These are phyloP conservation scores for Linnemannia zychae DNA, from an alignment of 192 early-diverging fungal genomes.

Conservation along the genomic window DNA sequence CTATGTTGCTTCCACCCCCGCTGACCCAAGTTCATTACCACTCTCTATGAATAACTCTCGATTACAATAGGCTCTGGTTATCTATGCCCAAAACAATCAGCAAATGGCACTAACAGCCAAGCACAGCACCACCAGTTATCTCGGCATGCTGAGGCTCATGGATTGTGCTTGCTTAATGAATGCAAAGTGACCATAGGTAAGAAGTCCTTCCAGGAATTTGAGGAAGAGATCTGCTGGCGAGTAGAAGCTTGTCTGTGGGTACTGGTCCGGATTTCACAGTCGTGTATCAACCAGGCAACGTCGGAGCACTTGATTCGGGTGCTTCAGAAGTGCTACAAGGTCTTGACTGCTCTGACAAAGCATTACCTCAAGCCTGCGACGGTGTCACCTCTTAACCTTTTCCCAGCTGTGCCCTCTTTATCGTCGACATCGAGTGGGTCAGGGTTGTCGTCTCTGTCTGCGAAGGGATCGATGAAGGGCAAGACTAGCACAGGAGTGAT, in stretches of 20 bases:
- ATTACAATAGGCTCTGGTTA: conserved; percentile 21
- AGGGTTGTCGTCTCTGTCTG: background rate
- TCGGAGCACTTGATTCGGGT: conserved; percentile 65
- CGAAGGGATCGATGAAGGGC: background rate
- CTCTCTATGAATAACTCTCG: conserved; percentile 2
- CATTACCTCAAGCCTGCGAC: conserved; percentile 33
- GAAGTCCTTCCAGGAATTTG: conserved; percentile 43
- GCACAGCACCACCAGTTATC: conserved; percentile 16
- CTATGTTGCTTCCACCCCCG: background rate
- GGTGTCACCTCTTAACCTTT: conserved; percentile 18
- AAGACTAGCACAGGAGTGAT: conserved; percentile 9
- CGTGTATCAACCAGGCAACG: conserved; percentile 50
- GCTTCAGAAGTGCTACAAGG: conserved; percentile 64
- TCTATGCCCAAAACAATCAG: conserved; percentile 17
- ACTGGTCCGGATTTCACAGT: conserved; percentile 57
- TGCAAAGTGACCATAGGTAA: conserved; percentile 4
- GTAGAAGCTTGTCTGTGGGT: conserved; percentile 56
- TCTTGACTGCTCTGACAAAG: conserved; percentile 60
- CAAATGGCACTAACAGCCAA: conserved; percentile 8
- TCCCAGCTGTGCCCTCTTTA: conserved; percentile 7
- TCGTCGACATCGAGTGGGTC: background rate
- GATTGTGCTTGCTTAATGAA: background rate
- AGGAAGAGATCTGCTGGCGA: conserved; percentile 57
- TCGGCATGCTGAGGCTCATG: background rate
- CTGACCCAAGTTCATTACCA: background rate